Conservation (phyloP, 176 grass and related monocot genomes). For the Avena eriantha region DNA sequence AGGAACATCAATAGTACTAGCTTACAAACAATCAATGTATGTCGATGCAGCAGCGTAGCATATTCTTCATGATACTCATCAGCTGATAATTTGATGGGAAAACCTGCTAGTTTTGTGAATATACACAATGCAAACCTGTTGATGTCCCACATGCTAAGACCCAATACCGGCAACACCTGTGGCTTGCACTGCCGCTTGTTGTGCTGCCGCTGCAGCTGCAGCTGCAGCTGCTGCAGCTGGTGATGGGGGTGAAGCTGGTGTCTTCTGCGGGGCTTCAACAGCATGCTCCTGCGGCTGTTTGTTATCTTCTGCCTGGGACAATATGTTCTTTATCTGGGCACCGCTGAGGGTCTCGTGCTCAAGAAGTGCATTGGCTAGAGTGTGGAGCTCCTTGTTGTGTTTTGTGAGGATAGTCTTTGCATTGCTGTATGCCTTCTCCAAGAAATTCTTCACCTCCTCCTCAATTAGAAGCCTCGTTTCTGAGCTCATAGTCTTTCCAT, state of each 20-base stretch:
- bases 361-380: constrained; percentile 82
- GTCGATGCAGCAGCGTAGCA: constrained; percentile 36
- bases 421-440: constrained; percentile 90
- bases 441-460: constrained; percentile 81
- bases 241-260: constrained; percentile 53
- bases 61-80: constrained; percentile 33
- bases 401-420: constrained; percentile 84
- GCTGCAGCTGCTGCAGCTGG: constrained; percentile 52
- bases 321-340: constrained; percentile 81
- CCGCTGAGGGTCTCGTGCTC: constrained; percentile 90
- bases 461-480: constrained; percentile 90
- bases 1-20: constrained; percentile 35
- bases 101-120: constrained; percentile 47
- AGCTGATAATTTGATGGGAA: constrained; percentile 35
- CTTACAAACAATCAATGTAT: constrained; percentile 42
- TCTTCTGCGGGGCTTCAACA: constrained; percentile 65
- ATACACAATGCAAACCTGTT: constrained; percentile 41
- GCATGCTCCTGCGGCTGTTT: constrained; percentile 63
- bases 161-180: constrained; percentile 86
- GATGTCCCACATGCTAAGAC: constrained; percentile 50
- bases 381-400: constrained; percentile 87
- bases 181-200: constrained; percentile 76
- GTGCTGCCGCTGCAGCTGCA: constrained; percentile 61
- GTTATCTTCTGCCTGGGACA: constrained; percentile 65
- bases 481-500: constrained; percentile 85